Evolutionary conservation across 768 basidiomycete genomes (phyloP).

Genomic region (Pleurotus pulmonarius): DNA sequence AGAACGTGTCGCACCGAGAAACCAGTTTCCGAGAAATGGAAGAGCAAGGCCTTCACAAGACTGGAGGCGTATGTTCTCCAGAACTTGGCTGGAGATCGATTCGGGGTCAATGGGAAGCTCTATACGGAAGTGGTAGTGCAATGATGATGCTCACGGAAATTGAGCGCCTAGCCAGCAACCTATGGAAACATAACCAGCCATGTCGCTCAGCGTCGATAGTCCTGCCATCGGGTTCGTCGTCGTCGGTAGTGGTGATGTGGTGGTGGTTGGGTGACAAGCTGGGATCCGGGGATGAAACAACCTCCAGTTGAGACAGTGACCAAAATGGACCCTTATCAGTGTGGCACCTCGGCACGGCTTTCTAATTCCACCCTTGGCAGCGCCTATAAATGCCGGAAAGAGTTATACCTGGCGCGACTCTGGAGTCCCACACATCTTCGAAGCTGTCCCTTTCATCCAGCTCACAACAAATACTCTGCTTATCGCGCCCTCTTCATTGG

Average conservation of each 20-base stretch:
- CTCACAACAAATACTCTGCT: too few relatives aligned
- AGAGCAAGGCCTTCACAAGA: conserved; percentile 90
- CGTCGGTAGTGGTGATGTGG: conserved; percentile 12
- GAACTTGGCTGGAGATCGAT: conserved; percentile 58
- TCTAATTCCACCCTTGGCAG: not conserved
- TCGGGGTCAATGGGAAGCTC: not conserved
- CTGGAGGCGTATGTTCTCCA: conserved; percentile 71
- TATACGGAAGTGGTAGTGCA: too few relatives aligned
- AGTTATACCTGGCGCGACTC: too few relatives aligned
- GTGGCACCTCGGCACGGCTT: not conserved
- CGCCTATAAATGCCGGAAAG: too few relatives aligned
- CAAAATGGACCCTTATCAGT: conserved; percentile 3
- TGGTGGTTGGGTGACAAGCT: not conserved
- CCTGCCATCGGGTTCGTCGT: conserved; percentile 26
- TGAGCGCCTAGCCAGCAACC: conserved; percentile 83
- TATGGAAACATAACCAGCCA: conserved; percentile 71
- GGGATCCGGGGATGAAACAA: conserved; percentile 1
- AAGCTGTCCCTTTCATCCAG: too few relatives aligned
- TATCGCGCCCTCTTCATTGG: too few relatives aligned
- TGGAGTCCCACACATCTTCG: too few relatives aligned
- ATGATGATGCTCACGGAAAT: conserved; percentile 63
- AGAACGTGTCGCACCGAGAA: conserved; percentile 60
- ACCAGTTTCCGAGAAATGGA: conserved; percentile 92
- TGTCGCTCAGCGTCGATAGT: conserved; percentile 45
- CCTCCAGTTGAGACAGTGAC: not conserved